Conservation (phyloP, 1,284 basidiomycete species). For the Melampsora larici-populina region DNA sequence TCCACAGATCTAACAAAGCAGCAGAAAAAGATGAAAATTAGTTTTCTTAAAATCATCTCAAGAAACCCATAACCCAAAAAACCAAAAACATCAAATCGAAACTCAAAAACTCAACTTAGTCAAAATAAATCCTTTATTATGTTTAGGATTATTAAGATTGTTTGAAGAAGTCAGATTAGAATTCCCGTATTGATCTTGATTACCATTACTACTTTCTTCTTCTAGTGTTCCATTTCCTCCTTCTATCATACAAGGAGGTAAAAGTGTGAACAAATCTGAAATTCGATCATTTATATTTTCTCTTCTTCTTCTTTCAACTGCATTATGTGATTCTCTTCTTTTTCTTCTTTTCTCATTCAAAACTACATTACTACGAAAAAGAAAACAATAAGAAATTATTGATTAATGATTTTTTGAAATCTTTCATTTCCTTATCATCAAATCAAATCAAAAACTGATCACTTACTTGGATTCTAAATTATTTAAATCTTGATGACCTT, state of each 20-base stretch:
- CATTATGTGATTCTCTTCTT: constrained; percentile 80
- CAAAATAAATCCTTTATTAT: constrained; percentile 53
- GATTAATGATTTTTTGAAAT: too few species aligned
- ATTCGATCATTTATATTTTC: constrained; percentile 96
- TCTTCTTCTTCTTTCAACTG: constrained; percentile 76
- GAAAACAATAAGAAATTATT: too few species aligned
- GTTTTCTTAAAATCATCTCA: too few species aligned
- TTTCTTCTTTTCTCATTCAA: constrained; percentile 72
- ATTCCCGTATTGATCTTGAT: constrained; percentile 49
- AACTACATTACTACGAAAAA: constrained; percentile 52
- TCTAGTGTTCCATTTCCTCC: constrained; percentile 48
- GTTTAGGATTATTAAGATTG: constrained; percentile 44
- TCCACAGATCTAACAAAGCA: constrained; percentile 51
- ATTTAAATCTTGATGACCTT: background rate
- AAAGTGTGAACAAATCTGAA: constrained; percentile 76
- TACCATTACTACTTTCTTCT: constrained; percentile 47
- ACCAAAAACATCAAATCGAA: background rate
- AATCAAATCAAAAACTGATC: background rate
- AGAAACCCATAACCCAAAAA: too few species aligned
- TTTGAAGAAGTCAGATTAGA: constrained; percentile 44
- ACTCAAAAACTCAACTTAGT: constrained; percentile 13
- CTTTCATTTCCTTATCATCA: too few species aligned
- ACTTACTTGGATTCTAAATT: constrained; percentile 4
- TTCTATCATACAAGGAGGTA: constrained; percentile 63
- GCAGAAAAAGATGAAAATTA: background rate